Conservation (phyloP, 2,329 filamentous ascomycete species). For the Paecilomyces variotii region DNA sequence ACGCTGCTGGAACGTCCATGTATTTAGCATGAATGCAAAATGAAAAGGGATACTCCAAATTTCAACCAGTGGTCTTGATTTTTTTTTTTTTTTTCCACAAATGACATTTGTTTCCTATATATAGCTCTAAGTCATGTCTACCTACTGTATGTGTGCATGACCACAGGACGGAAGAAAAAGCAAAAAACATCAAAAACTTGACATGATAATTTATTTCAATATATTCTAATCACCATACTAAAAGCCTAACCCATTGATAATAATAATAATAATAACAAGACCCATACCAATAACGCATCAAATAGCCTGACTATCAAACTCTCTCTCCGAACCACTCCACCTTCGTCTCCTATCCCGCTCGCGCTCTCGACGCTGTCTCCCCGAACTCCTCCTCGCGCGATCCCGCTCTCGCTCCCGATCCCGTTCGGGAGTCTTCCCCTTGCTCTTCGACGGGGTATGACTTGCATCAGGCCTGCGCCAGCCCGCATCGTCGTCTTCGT, state of each 20-base stretch:
- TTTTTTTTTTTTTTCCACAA: too few relatives aligned
- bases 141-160: not conserved
- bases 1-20: not conserved
- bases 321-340: slow-evolving; percentile 13
- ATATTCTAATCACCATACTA: not conserved
- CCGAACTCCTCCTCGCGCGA: slow-evolving; percentile 3
- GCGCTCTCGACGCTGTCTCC: slow-evolving; percentile 5
- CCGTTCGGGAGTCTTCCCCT: slow-evolving; percentile 8
- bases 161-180: not conserved
- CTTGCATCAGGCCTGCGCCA: slow-evolving; percentile 10
- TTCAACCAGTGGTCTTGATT: not conserved
- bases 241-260: not conserved
- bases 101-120: not conserved
- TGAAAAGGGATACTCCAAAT: not conserved
- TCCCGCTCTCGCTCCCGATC: slow-evolving; percentile 5
- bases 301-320: not conserved
- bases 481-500: slow-evolving; percentile 15
- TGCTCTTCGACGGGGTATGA: slow-evolving; percentile 1
- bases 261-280: not conserved
- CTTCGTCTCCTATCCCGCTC: slow-evolving; percentile 14
- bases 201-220: not conserved
- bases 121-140: not conserved
- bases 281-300: not conserved
- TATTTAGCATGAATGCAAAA: not conserved
- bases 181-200: not conserved